Percentiles rank a stretch among this genome's conserved stretches.
Conservation (phyloP, 306 rosid genomes). For the Cucumis cinereus region DNA sequence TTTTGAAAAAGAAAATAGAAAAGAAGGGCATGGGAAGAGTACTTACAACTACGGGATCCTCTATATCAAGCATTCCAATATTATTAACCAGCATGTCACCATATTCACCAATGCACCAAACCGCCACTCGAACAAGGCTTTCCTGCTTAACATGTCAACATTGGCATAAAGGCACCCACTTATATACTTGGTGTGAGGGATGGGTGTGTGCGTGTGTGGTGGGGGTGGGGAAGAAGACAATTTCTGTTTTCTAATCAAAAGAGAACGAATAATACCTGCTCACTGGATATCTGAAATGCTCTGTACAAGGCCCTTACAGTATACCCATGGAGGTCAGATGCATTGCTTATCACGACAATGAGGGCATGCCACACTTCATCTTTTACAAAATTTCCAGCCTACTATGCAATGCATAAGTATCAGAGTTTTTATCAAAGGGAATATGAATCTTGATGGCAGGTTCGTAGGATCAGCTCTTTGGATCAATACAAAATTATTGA, state of each 20-base stretch:
- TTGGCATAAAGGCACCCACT: background rate
- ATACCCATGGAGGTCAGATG: conserved; percentile 93
- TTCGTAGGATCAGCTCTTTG: background rate
- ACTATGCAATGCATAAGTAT: conserved; percentile 61
- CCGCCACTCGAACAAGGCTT: conserved; percentile 89
- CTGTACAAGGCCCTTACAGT: conserved; percentile 79
- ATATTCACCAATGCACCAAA: conserved; percentile 98
- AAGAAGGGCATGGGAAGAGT: conserved; percentile 8
- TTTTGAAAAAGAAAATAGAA: background rate
- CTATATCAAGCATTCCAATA: conserved; percentile 73
- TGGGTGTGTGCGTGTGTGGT: background rate
- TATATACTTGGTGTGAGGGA: background rate
- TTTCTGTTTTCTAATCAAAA: conserved; percentile 11
- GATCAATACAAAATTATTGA: background rate
- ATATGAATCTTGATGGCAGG: background rate
- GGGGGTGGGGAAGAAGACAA: background rate
- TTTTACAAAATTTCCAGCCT: conserved; percentile 98
- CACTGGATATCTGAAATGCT: conserved; percentile 64
- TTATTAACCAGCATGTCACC: conserved; percentile 82
- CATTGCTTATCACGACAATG: conserved; percentile 82
- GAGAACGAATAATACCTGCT: conserved; percentile 52
- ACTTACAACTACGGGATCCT: conserved; percentile 85
- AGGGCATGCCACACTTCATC: conserved; percentile 95
- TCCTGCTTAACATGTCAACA: conserved; percentile 46
- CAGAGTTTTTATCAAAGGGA: conserved; percentile 22